Percentiles rank a stretch among this genome's conserved stretches.
Evolutionary conservation across 2,329 filamentous ascomycete species (phyloP).

Genomic region (Chrysosporium keratinophilum): DNA sequence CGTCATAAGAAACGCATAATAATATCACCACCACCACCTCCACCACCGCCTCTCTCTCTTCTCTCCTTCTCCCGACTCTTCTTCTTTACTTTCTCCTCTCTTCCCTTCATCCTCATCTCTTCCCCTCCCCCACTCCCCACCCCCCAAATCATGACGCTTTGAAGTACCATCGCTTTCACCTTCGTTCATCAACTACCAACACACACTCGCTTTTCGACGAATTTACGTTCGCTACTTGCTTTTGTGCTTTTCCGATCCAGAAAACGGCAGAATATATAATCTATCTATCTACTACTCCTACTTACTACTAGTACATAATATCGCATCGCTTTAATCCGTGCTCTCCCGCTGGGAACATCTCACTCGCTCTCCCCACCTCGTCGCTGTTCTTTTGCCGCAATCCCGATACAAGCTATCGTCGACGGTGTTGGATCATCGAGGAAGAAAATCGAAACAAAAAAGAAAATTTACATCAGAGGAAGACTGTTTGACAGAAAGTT

Average conservation of each 20-base stretch:
- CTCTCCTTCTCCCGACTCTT: constrained; percentile 11
- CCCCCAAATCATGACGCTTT: constrained; percentile 9
- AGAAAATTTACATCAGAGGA: too few species aligned
- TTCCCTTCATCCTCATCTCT: constrained; percentile 17
- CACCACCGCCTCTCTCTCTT: constrained; percentile 6
- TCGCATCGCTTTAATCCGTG: constrained; percentile 7
- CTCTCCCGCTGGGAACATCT: constrained; percentile 1
- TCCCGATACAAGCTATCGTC: too few species aligned
- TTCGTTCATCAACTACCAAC: constrained; percentile 6
- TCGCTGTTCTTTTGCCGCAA: too few species aligned
- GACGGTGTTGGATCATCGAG: too few species aligned
- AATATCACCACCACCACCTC: neutral
- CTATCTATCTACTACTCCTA: neutral
- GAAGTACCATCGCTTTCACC: constrained; percentile 9
- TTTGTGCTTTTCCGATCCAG: constrained; percentile 7
- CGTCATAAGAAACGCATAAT: constrained; percentile 5
- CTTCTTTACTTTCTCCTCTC: constrained; percentile 16
- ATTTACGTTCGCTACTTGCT: constrained; percentile 16
- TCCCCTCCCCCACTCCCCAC: constrained; percentile 17
- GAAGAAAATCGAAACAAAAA: too few species aligned
- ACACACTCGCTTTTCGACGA: constrained; percentile 29
- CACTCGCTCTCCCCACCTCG: constrained; percentile 8
- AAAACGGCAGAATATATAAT: constrained; percentile 8
- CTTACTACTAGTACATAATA: constrained; percentile 6
- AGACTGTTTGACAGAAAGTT: too few species aligned